Percentiles rank a stretch among this genome's conserved stretches.
Conservation (phyloP, 2,329 filamentous ascomycete genomes). For the Apiospora marii region DNA sequence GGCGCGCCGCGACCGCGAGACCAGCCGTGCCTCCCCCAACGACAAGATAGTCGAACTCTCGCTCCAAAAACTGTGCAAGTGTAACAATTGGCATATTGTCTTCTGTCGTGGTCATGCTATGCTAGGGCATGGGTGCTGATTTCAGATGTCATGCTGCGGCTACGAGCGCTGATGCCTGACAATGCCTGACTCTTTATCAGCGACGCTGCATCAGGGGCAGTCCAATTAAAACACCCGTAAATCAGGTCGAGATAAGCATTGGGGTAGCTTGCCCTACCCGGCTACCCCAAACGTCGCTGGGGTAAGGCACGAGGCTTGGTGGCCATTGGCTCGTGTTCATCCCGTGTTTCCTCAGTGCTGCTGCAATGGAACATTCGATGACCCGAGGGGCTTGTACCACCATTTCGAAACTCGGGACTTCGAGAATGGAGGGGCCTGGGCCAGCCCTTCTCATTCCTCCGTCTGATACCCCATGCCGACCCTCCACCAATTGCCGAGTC, state of each 20-base stretch:
- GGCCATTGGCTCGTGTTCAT: not conserved
- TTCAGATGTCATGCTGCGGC: not conserved
- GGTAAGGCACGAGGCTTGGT: not conserved
- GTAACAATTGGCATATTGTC: not conserved
- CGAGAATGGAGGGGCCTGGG: not conserved
- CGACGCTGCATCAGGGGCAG: not conserved
- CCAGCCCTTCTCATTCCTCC: not conserved
- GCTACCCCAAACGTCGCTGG: not conserved
- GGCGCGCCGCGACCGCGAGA: constrained; percentile 44
- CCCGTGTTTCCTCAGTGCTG: not conserved
- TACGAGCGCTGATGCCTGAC: not conserved
- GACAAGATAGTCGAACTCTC: constrained; percentile 33
- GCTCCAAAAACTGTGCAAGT: constrained; percentile 23
- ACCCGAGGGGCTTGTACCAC: not conserved
- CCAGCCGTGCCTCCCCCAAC: constrained; percentile 39
- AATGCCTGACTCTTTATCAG: not conserved
- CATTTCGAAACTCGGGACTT: not conserved
- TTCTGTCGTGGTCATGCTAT: not conserved
- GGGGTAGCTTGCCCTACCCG: not conserved
- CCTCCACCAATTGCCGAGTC: constrained; percentile 72
- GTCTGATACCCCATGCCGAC: constrained; percentile 68
- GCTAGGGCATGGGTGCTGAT: not conserved
- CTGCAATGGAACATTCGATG: not conserved
- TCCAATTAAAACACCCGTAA: not conserved
- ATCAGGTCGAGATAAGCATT: not conserved